Evolutionary conservation across 768 basidiomycete genomes (phyloP).

Genomic region (Mycena pura): DNA sequence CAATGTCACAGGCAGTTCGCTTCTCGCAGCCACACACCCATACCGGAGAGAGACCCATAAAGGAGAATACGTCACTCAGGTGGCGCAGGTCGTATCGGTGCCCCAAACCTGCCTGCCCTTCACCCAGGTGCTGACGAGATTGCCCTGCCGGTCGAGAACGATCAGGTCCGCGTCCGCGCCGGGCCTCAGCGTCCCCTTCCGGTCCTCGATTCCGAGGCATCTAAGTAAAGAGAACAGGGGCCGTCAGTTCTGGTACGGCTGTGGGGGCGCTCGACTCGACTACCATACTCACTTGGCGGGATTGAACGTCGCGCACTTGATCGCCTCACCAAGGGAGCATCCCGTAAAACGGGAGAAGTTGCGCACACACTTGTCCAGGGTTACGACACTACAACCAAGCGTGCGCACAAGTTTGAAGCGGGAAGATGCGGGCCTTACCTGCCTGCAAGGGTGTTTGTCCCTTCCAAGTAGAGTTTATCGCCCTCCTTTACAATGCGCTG

Average conservation of each 20-base stretch:
- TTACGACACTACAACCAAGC: conserved; percentile 66
- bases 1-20: too few species aligned
- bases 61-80: too few species aligned
- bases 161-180: conserved; percentile 90
- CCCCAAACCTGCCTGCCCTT: conserved; percentile 77
- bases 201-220: conserved; percentile 78
- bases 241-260: too few species aligned
- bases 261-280: too few species aligned
- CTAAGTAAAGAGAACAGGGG: too few species aligned
- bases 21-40: too few species aligned
- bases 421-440: conserved; percentile 58
- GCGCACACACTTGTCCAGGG: conserved; percentile 83
- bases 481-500: conserved; percentile 83
- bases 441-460: conserved; percentile 88
- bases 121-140: conserved; percentile 78
- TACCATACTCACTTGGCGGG: conserved; percentile 81
- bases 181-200: conserved; percentile 79
- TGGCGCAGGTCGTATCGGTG: too few species aligned
- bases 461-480: conserved; percentile 80
- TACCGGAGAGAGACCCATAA: too few species aligned
- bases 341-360: conserved; percentile 88
- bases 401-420: too few species aligned
- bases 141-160: conserved; percentile 72
- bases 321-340: conserved; percentile 81
- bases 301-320: conserved; percentile 86